phyloP scores from a whole-genome alignment of 495 filamentous ascomycete species.

The Penicillium chermesinum region DNA sequence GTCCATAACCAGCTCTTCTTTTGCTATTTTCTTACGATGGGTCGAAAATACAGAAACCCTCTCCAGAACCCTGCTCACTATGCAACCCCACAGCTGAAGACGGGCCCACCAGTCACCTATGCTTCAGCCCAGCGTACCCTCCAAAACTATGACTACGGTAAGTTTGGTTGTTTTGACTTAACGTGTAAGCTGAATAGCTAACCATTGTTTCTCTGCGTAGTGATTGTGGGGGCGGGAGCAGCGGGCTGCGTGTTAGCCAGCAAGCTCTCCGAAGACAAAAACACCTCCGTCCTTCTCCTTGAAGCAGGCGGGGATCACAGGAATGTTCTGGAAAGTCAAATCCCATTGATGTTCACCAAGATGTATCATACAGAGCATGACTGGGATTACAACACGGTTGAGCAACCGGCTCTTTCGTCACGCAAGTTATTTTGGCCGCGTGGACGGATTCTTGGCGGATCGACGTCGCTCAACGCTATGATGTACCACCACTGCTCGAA shows the following conservation, averaged over 20 bases:
- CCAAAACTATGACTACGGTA: constrained; percentile 18
- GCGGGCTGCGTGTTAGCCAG: constrained; percentile 46
- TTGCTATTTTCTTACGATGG: not conserved
- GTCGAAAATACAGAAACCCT: constrained; percentile 4
- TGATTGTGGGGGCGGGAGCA: constrained; percentile 33
- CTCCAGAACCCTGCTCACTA: constrained; percentile 13
- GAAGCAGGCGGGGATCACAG: constrained; percentile 42
- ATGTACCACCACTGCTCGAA: constrained; percentile 20
- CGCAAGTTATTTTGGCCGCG: constrained; percentile 18
- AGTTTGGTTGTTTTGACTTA: not conserved
- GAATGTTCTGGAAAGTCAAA: constrained; percentile 19
- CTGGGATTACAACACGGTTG: constrained; percentile 21
- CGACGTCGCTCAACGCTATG: constrained; percentile 18
- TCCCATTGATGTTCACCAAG: constrained; percentile 18
- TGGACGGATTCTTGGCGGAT: constrained; percentile 17
- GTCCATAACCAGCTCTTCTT: too few relatives aligned
- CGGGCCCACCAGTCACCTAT: constrained; percentile 12
- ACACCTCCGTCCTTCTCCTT: constrained; percentile 41
- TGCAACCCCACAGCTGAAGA: constrained; percentile 13
- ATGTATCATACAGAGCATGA: constrained; percentile 20
- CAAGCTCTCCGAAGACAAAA: constrained; percentile 43
- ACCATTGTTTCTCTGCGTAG: constrained; percentile 2
- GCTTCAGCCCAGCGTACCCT: constrained; percentile 10
- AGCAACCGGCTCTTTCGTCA: constrained; percentile 14
- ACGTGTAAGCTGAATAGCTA: not conserved